phyloP scores from a whole-genome alignment of 2,329 filamentous ascomycete species.

The Pseudogymnoascus sp. region DNA sequence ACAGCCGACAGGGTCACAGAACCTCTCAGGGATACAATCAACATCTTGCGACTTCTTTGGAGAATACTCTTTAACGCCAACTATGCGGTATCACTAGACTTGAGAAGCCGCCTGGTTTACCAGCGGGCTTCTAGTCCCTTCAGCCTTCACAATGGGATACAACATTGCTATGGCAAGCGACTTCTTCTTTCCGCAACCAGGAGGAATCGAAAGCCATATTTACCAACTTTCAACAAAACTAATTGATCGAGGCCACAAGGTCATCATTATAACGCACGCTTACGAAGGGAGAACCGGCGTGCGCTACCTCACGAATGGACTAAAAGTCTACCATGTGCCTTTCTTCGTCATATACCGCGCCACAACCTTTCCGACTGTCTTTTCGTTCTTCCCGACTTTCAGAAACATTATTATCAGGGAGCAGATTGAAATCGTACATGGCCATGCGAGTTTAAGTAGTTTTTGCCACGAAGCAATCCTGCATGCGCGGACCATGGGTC shows the following conservation, averaged over 20 bases:
- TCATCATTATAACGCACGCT: constrained; percentile 93
- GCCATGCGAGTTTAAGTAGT: constrained; percentile 89
- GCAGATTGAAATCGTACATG: constrained; percentile 93
- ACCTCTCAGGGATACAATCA: constrained; percentile 1
- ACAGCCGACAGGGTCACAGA: not conserved
- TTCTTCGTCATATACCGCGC: constrained; percentile 94
- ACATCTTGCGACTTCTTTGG: constrained; percentile 6
- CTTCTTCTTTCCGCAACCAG: constrained; percentile 97
- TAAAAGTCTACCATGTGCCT: constrained; percentile 97
- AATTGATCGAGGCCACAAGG: constrained; percentile 94
- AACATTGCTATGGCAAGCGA: constrained; percentile 92
- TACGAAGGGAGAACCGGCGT: constrained; percentile 87
- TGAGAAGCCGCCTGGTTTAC: not conserved
- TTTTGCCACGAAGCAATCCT: constrained; percentile 92
- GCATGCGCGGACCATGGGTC: constrained; percentile 90
- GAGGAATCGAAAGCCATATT: constrained; percentile 95
- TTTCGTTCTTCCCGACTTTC: constrained; percentile 97
- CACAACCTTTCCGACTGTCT: constrained; percentile 90
- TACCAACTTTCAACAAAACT: constrained; percentile 96
- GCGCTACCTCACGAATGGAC: constrained; percentile 90
- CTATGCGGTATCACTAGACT: constrained; percentile 1
- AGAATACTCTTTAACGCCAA: not conserved
- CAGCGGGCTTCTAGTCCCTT: constrained; percentile 1
- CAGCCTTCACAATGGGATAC: constrained; percentile 36
- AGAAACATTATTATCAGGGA: constrained; percentile 93